These are phyloP conservation scores for Globisporangium radiosum DNA, from an alignment of 352 stramenopile species.

Conservation along the genomic window DNA sequence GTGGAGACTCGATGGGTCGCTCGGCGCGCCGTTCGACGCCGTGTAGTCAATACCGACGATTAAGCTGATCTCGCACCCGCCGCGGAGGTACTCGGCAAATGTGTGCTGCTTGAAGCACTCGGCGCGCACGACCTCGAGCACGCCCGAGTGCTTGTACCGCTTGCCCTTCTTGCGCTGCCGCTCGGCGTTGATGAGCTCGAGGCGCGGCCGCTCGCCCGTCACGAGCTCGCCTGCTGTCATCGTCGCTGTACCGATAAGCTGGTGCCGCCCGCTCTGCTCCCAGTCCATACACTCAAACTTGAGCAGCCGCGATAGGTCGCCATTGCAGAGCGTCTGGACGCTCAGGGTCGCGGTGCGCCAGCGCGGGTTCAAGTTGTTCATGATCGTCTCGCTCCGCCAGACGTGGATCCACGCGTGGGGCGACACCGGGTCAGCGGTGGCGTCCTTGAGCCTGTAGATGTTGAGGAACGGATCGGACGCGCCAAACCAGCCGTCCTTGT, in stretches of 20 bases:
- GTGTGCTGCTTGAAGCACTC: slow-evolving; percentile 63
- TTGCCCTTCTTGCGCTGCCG: slow-evolving; percentile 65
- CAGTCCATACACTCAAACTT: slow-evolving; percentile 79
- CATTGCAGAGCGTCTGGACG: slow-evolving; percentile 67
- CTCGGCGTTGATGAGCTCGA: slow-evolving; percentile 63
- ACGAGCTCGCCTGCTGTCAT: slow-evolving; percentile 55
- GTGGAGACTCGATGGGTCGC: slow-evolving; percentile 46
- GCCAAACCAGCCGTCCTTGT: slow-evolving; percentile 78
- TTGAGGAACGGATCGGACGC: slow-evolving; percentile 72
- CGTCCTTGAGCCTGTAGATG: slow-evolving; percentile 56
- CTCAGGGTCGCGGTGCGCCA: slow-evolving; percentile 51
- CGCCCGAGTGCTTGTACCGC: slow-evolving; percentile 66
- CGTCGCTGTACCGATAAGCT: slow-evolving; percentile 54
- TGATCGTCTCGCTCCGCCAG: slow-evolving; percentile 59
- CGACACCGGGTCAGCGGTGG: slow-evolving; percentile 25
- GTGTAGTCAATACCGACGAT: slow-evolving; percentile 83
- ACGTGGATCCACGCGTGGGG: slow-evolving; percentile 52
- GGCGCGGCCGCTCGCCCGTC: slow-evolving; percentile 34
- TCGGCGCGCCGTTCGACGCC: slow-evolving; percentile 48
- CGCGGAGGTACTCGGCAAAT: slow-evolving; percentile 65
- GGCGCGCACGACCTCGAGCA: slow-evolving; percentile 45
- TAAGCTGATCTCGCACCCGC: slow-evolving; percentile 67
- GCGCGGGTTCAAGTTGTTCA: slow-evolving; percentile 61
- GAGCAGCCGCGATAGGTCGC: slow-evolving; percentile 39
- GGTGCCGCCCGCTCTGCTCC: slow-evolving; percentile 61